These are phyloP conservation scores for Pleurotus platypus DNA, from an alignment of 768 basidiomycete genomes.

Conservation along the genomic window DNA sequence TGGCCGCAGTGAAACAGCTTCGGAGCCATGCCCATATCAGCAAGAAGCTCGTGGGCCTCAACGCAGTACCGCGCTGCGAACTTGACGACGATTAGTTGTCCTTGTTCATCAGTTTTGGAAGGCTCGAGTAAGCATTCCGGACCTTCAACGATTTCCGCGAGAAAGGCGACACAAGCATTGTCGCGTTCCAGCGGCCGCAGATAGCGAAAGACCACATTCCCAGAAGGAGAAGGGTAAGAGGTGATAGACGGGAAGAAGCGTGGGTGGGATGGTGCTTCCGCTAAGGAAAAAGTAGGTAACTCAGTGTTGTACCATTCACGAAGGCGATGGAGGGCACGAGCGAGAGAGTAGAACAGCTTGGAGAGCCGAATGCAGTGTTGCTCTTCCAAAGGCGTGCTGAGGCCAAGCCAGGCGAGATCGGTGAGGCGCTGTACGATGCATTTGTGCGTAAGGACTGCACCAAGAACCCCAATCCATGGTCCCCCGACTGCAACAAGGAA, in stretches of 20 bases:
- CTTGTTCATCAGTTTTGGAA: neutral
- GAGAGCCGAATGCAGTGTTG: no score
- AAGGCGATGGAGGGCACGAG: no score
- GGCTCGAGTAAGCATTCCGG: no score
- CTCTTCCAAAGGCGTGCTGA: no score
- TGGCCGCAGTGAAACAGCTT: no score
- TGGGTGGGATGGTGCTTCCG: neutral
- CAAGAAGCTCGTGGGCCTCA: no score
- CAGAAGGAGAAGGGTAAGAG: neutral
- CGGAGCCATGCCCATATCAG: no score
- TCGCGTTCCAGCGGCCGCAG: conserved; percentile 14
- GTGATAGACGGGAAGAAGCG: conserved; percentile 16
- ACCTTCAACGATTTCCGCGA: conserved; percentile 12
- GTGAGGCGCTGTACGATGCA: conserved; percentile 14
- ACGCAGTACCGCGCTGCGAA: no score
- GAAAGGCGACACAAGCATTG: conserved; percentile 19
- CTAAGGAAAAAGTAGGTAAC: neutral
- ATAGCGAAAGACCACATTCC: conserved; percentile 16
- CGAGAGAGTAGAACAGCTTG: no score
- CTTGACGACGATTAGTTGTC: conserved; percentile 16
- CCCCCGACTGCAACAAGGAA: conserved; percentile 25
- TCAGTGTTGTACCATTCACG: no score
- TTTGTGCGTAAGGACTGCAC: conserved; percentile 22
- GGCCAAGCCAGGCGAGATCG: no score
- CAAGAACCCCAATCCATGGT: conserved; percentile 26